Conservation (phyloP, 2,329 filamentous ascomycete genomes). For the Colletotrichum sp. region DNA sequence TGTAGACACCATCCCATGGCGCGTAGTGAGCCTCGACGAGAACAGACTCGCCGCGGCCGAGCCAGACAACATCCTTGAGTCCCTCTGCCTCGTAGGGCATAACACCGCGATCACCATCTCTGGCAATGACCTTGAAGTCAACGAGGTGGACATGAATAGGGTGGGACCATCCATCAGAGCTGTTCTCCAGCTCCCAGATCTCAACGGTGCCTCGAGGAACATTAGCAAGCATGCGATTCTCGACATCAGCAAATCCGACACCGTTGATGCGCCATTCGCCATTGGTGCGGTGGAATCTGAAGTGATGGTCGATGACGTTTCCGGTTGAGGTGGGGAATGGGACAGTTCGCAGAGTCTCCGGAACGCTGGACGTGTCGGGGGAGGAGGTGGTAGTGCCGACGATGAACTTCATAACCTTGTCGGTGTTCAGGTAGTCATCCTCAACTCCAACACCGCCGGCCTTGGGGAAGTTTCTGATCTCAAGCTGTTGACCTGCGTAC, state of each 20-base stretch:
- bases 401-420: background rate
- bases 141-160: slow-evolving; percentile 64
- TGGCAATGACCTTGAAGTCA: slow-evolving; percentile 52
- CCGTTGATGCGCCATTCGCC: background rate
- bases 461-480: background rate
- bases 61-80: background rate
- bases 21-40: slow-evolving; percentile 28
- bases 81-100: background rate
- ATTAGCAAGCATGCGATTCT: slow-evolving; percentile 23
- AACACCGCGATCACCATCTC: background rate
- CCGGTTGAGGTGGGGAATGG: background rate
- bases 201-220: slow-evolving; percentile 50
- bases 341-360: background rate
- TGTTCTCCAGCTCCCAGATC: slow-evolving; percentile 56
- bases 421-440: background rate
- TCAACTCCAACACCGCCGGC: background rate
- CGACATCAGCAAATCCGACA: background rate
- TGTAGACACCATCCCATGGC: background rate
- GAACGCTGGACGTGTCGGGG: background rate
- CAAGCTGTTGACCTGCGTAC: background rate
- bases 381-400: background rate
- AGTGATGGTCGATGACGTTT: background rate
- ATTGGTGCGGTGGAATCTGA: background rate
- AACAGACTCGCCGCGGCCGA: slow-evolving; percentile 47
- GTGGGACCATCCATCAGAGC: slow-evolving; percentile 54